Base-by-base conservation (phyloP, 2,329 filamentous ascomycete species). In the Zelopaecilomyces penicillatus region DNA sequence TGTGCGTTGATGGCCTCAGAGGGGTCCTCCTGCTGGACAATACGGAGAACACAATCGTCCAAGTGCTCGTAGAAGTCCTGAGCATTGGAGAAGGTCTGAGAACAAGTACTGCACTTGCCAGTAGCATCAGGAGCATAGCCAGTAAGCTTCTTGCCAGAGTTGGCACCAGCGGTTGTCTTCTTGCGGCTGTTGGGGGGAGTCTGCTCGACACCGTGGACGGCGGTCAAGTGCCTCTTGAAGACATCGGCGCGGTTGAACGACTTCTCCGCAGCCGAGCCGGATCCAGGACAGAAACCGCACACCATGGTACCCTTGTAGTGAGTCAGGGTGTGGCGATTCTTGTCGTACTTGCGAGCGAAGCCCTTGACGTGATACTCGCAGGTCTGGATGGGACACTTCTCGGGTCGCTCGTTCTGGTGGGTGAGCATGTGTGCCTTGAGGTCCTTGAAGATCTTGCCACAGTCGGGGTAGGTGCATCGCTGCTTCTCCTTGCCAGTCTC, bases 61-160 rank as follows among this genome's bases (percentile, higher is more conserved):
- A 97, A 73, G 75, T 97, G 91, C 75, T 97, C 93, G 65, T 97
- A 97, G 68, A 97, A 97, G 68, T 97, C 91, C 64, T 97, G 91
- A 5, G 90, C 89, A 58, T 88, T 95, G 69, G 78, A 80, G 67
- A 97, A 97, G 9, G 85, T 95, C 47, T 82, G 79, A 10, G 86
- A 87, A 68, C 93, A 98, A 41, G 90, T 97, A 28, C 89, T 95
- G 67, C 93, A 97, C 70, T 93, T 95, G 66, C 90, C 91, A 10
- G 89, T 93, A 30, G 86, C 82, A 57, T 93, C 86, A 47, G 81
- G 76, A 19, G 84, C 76, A 58, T 87, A 87, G 43, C 78, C 80
- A 5, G 80, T 78, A 32, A 84, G 71, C 65, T 84, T 86, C 70
- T 84, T 84, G 57, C 64, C 69, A 29, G 65, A 63, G 52, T 70